phyloP scores from a whole-genome alignment of 148 eudicot genomes.

The Silene latifolia region DNA sequence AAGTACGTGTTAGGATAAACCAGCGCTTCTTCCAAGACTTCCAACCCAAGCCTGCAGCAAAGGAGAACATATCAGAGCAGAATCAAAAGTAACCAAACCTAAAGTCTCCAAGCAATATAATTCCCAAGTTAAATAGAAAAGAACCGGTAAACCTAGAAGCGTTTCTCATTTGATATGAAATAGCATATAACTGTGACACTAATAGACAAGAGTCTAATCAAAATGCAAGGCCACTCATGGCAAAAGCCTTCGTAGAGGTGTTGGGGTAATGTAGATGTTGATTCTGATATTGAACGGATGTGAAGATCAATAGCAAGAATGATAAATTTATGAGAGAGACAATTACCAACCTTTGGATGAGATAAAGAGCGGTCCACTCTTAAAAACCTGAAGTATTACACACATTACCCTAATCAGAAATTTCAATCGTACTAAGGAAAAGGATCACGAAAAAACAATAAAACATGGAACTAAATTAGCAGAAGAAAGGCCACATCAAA shows the following conservation, averaged over 20 bases:
- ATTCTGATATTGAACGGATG: conserved; percentile 1
- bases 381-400: conserved; percentile 60
- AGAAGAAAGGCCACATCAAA: not conserved
- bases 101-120: not conserved
- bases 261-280: conserved; percentile 5
- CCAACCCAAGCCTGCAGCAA: conserved; percentile 93
- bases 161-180: not conserved
- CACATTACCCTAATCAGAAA: conserved; percentile 15
- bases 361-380: conserved; percentile 94
- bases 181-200: not conserved
- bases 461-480: conserved; percentile 7
- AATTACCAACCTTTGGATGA: conserved; percentile 83
- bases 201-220: not conserved
- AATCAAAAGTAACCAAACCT: not conserved
- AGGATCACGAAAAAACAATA: conserved; percentile 12
- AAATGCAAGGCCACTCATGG: not conserved
- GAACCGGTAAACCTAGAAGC: not conserved
- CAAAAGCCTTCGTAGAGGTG: not conserved
- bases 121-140: not conserved
- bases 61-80: conserved; percentile 7
- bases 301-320: not conserved
- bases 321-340: not conserved
- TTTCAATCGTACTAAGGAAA: not conserved
- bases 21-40: conserved; percentile 99
- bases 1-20: conserved; percentile 95